phyloP scores from a whole-genome alignment of 495 filamentous ascomycete species.

The Rhypophila decipiens region DNA sequence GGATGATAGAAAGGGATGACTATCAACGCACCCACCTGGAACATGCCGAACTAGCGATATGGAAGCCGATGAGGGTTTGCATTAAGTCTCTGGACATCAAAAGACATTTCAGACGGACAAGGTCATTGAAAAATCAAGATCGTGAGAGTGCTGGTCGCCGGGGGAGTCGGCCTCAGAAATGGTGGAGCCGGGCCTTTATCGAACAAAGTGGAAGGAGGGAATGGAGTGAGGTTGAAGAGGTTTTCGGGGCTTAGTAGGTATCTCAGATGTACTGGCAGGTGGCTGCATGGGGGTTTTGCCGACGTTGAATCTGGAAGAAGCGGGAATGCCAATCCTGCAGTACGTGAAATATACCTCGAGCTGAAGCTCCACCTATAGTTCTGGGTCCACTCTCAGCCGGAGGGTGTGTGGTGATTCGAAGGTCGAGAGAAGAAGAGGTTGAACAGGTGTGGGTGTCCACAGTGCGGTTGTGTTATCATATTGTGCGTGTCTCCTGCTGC shows the following conservation, averaged over 20 bases:
- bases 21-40: too few species aligned
- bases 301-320: constrained; percentile 24
- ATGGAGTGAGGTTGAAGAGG: constrained; percentile 21
- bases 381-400: constrained; percentile 1
- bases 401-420: background rate
- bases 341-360: constrained; percentile 14
- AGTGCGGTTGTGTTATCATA: too few species aligned
- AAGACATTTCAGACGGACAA: too few species aligned
- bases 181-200: constrained; percentile 1
- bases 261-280: constrained; percentile 17
- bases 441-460: too few species aligned
- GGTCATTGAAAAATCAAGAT: background rate
- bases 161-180: constrained; percentile 2
- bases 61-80: too few species aligned
- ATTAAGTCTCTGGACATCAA: too few species aligned
- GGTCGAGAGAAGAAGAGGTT: too few species aligned
- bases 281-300: constrained; percentile 23
- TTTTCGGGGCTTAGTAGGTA: constrained; percentile 14
- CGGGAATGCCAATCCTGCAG: constrained; percentile 25
- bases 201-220: constrained; percentile 1
- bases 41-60: too few species aligned
- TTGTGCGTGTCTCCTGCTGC: too few species aligned
- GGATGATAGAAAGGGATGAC: too few species aligned
- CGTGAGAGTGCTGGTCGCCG: background rate
- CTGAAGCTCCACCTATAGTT: background rate